phyloP scores from a whole-genome alignment of 805 yeast species.

The Wickerhamomyces bisporus region DNA sequence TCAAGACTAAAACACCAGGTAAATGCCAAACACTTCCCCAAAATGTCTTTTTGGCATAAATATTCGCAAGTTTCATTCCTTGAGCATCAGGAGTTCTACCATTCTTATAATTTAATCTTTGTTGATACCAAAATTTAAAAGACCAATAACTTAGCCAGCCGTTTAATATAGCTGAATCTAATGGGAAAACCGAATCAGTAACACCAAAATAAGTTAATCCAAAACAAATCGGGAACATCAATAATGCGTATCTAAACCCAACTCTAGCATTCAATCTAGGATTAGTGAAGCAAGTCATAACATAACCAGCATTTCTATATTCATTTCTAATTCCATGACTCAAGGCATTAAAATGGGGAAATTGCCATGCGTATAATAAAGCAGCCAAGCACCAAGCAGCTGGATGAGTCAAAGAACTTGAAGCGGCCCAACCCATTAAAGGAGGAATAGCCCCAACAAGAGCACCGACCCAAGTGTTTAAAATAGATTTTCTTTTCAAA shows the following conservation, averaged over 20 bases:
- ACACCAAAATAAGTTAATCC: slow-evolving; percentile 74
- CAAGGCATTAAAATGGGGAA: slow-evolving; percentile 93
- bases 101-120: slow-evolving; percentile 48
- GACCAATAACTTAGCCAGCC: slow-evolving; percentile 84
- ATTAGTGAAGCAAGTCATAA: slow-evolving; percentile 94
- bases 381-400: slow-evolving; percentile 95
- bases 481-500: slow-evolving; percentile 73
- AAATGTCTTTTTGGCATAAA: slow-evolving; percentile 78
- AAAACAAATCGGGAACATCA: slow-evolving; percentile 86
- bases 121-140: slow-evolving; percentile 81
- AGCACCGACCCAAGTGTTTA: slow-evolving; percentile 98
- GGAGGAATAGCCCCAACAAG: slow-evolving; percentile 99
- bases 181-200: slow-evolving; percentile 73
- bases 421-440: slow-evolving; percentile 98
- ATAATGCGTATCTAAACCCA: slow-evolving; percentile 80
- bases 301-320: slow-evolving; percentile 89
- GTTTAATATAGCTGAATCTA: slow-evolving; percentile 80
- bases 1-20: slow-evolving; percentile 83
- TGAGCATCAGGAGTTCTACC: slow-evolving; percentile 41
- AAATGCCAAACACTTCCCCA: slow-evolving; percentile 95
- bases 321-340: slow-evolving; percentile 86
- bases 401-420: slow-evolving; percentile 73
- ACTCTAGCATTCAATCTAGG: slow-evolving; percentile 92
- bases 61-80: slow-evolving; percentile 54
- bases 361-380: slow-evolving; percentile 93